These are phyloP conservation scores for Fragaria vesca DNA, from an alignment of 306 rosid genomes.

Conservation along the genomic window DNA sequence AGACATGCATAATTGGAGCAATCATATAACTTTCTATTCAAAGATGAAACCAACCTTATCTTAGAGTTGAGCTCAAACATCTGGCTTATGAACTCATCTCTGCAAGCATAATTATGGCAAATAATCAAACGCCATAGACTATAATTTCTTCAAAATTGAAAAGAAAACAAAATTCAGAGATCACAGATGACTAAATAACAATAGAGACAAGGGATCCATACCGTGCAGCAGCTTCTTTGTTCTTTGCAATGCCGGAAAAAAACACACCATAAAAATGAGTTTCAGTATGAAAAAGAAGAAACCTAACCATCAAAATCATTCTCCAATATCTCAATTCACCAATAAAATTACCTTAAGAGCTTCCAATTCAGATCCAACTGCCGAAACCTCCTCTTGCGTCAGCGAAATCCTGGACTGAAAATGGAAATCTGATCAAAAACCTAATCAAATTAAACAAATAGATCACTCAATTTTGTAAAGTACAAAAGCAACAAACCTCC, in stretches of 20 bases:
- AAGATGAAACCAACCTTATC: slow-evolving; percentile 53
- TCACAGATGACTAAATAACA: slow-evolving; percentile 5
- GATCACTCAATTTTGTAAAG: slow-evolving; percentile 8
- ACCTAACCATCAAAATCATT: slow-evolving; percentile 3
- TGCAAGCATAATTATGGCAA: slow-evolving; percentile 27
- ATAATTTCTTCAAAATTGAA: neutral
- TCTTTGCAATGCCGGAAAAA: slow-evolving; percentile 39
- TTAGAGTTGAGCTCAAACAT: slow-evolving; percentile 56
- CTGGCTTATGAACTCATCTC: slow-evolving; percentile 50
- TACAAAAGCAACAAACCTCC: slow-evolving; percentile 40
- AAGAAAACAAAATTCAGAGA: neutral
- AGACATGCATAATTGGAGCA: slow-evolving; percentile 1
- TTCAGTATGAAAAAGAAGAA: slow-evolving; percentile 14
- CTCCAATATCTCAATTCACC: neutral
- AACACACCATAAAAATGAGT: slow-evolving; percentile 20
- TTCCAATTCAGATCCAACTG: slow-evolving; percentile 57
- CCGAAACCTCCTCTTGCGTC: slow-evolving; percentile 52
- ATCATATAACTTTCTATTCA: neutral
- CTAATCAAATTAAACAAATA: slow-evolving; percentile 6
- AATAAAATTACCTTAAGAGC: slow-evolving; percentile 54
- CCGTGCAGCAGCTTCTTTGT: slow-evolving; percentile 50
- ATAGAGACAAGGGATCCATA: slow-evolving; percentile 19
- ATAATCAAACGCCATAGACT: neutral
- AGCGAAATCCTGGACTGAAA: slow-evolving; percentile 64
- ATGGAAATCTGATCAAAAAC: slow-evolving; percentile 3